Evolutionary conservation across 306 rosid species (phyloP), one percentile per base, ranked within the genome.

Genomic region (Quercus alba): DNA sequence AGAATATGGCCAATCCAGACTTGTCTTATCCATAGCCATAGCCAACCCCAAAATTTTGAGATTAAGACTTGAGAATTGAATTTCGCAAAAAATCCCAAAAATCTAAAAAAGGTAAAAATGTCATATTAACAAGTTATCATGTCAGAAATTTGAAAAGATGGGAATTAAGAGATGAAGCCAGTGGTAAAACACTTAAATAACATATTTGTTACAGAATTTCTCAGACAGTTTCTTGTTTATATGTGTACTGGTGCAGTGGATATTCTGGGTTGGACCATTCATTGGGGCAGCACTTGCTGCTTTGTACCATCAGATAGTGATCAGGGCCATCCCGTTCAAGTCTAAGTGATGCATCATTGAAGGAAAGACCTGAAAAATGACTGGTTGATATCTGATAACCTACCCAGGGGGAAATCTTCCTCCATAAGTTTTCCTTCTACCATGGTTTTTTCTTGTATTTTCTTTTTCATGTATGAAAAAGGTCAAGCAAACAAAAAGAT

Each of bases 271-370:
- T 3, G 84, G 84, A 18, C 84, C 84, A 56, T 75, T 80, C 72
- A 68, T 68, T 44, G 84, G 84, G 35, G 79, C 84, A 75, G 71
- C 84, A 19, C 84, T 80, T 44, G 84, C 84, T 26, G 80, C 84
- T 6, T 14, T 80, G 71, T 80, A 80, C 75, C 84, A 80, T 49
- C 84, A 75, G 79, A 75, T 68, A 26, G 84, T 80, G 62, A 75
- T 80, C 20, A 80, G 84, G 84, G 84, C 84, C 28, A 55, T 80
- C 17, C 84, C 84, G 58, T 80, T 80, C 54, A 80, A 80, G 75
- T 68, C 84, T 0, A 74, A 74, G 25, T 80, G 74, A 80, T 33
- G 35, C 71, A 44, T 4, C 3, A 11, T 8, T 14, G 56, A 49
- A 62, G 52, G 49, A 56, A 52, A 25, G 68, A 19, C 26, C 55